Conservation (phyloP, 768 basidiomycete species). For the Chalciporus piperatus region DNA sequence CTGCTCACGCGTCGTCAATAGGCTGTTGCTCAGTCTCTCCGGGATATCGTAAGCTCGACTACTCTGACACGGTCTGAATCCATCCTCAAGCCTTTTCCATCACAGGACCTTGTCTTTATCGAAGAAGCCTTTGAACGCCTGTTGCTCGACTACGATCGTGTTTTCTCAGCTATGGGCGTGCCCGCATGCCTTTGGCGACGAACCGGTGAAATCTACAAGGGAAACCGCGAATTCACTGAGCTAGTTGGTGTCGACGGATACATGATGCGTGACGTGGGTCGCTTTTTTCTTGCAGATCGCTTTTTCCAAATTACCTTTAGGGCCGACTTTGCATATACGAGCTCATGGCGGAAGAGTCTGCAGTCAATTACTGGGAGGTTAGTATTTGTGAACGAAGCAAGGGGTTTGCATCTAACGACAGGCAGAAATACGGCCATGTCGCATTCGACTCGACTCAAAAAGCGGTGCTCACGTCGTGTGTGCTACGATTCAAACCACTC, state of each 20-base stretch:
- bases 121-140: conserved; percentile 97
- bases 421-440: conserved; percentile 90
- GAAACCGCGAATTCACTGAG: conserved; percentile 93
- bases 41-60: conserved; percentile 59
- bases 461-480: conserved; percentile 89
- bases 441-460: conserved; percentile 92
- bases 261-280: conserved; percentile 82
- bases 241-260: conserved; percentile 84
- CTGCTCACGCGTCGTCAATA: conserved; percentile 20
- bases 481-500: conserved; percentile 73
- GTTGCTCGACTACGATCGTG: conserved; percentile 92
- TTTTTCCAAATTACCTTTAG: conserved; percentile 30
- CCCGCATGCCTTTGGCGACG: conserved; percentile 96
- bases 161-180: conserved; percentile 93
- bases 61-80: background rate
- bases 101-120: conserved; percentile 90
- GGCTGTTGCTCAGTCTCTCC: conserved; percentile 82
- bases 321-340: conserved; percentile 96
- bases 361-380: conserved; percentile 98
- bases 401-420: background rate
- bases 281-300: no score
- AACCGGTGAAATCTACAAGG: conserved; percentile 98
- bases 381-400: conserved; percentile 11
- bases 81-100: background rate
- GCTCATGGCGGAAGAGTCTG: conserved; percentile 95